Evolutionary conservation across 2,329 filamentous ascomycete genomes (phyloP).

Genomic region (Pseudocercospora cruenta): DNA sequence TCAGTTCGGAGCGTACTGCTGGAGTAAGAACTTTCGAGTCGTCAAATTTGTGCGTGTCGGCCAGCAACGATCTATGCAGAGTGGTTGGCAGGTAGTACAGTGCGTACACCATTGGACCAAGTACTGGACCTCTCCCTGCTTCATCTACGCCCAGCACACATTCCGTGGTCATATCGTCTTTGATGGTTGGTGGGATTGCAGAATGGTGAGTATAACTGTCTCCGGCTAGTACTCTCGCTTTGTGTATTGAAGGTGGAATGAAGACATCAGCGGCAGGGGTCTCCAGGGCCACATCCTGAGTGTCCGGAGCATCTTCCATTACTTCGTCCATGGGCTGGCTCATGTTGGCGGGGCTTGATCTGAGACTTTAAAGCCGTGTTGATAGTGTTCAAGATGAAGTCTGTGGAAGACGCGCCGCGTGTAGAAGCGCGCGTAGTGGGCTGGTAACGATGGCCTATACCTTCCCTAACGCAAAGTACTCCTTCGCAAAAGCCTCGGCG

Average conservation of each 20-base stretch:
- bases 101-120: constrained; percentile 73
- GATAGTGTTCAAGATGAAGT: background rate
- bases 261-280: constrained; percentile 45
- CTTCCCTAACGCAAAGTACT: background rate
- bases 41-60: constrained; percentile 81
- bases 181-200: constrained; percentile 45
- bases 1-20: constrained; percentile 72
- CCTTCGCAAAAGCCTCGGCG: background rate
- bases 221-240: constrained; percentile 44
- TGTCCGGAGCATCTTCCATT: constrained; percentile 36
- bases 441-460: background rate
- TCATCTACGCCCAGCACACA: constrained; percentile 91
- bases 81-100: constrained; percentile 72
- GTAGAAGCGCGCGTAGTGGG: background rate
- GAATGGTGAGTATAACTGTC: constrained; percentile 55
- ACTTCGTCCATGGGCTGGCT: constrained; percentile 32
- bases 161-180: constrained; percentile 53
- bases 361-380: background rate
- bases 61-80: constrained; percentile 71
- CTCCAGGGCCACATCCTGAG: constrained; percentile 39
- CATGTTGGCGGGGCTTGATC: background rate
- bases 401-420: constrained; percentile 12
- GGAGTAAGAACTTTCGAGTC: constrained; percentile 92
- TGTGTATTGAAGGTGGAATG: constrained; percentile 52
- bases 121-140: constrained; percentile 89